phyloP scores from a whole-genome alignment of 768 basidiomycete species.

The Calocybe gangraenosa region DNA sequence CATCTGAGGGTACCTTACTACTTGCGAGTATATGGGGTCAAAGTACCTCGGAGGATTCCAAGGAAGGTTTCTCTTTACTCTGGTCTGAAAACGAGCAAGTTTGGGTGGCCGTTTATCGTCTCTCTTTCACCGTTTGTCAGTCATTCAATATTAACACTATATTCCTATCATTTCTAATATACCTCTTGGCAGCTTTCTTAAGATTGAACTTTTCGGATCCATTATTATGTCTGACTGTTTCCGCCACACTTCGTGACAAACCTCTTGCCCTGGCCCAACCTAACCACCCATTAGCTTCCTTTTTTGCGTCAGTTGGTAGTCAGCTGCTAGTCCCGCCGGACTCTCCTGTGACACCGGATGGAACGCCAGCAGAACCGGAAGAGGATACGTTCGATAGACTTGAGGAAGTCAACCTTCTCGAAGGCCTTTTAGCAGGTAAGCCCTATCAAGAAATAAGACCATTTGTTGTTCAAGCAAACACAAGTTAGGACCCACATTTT shows the following conservation, averaged over 20 bases:
- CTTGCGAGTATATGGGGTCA: conserved; percentile 76
- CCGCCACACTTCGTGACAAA: conserved; percentile 84
- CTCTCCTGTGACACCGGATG: conserved; percentile 28
- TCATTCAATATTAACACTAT: conserved; percentile 7
- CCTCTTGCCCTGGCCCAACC: conserved; percentile 43
- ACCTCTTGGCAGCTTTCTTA: conserved; percentile 56
- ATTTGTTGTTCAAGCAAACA: conserved; percentile 1
- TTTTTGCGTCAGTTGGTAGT: conserved; percentile 31
- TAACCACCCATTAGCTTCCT: conserved; percentile 39
- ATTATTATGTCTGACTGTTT: conserved; percentile 78
- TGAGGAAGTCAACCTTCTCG: conserved; percentile 50
- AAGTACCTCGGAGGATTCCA: conserved; percentile 35
- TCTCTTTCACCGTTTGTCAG: conserved; percentile 79
- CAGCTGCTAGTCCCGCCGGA: conserved; percentile 31
- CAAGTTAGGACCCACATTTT: conserved; percentile 41
- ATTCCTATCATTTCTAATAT: conserved; percentile 1
- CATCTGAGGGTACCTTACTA: conserved; percentile 73
- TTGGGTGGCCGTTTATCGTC: conserved; percentile 81
- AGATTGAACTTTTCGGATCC: conserved; percentile 68
- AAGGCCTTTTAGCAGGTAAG: conserved; percentile 63
- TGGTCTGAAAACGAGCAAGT: conserved; percentile 55
- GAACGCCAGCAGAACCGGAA: conserved; percentile 24
- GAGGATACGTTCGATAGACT: conserved; percentile 43
- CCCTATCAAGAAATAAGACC: too few relatives aligned
- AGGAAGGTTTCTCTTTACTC: conserved; percentile 59